A percentile compares a stretch with the other conserved stretches of the same genome.
These are phyloP conservation scores for Paecilomyces niveus DNA, from an alignment of 2,329 filamentous ascomycete species.

Conservation along the genomic window DNA sequence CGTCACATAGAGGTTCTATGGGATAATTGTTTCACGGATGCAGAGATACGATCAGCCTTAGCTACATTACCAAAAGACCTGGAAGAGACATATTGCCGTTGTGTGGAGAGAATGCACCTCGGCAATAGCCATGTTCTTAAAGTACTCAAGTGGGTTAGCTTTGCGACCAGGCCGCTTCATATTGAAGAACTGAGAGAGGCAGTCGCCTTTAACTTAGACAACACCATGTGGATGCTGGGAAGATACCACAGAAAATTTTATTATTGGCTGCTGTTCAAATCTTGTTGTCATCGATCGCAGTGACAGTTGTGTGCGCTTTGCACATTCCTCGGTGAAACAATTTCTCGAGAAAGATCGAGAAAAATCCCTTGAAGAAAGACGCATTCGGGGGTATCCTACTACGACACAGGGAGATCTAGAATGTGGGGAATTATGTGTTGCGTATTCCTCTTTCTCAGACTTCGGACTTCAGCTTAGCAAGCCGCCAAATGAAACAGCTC, in stretches of 20 bases:
- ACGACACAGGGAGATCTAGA: slow-evolving; percentile 5
- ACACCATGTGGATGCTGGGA: slow-evolving; percentile 8
- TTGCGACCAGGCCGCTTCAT: slow-evolving; percentile 12
- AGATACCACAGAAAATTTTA: slow-evolving; percentile 9
- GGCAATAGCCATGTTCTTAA: slow-evolving; percentile 5
- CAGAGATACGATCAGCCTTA: slow-evolving; percentile 10
- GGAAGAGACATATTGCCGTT: slow-evolving; percentile 13
- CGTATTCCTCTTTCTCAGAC: slow-evolving; percentile 14
- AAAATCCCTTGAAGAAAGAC: background rate
- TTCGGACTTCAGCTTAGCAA: slow-evolving; percentile 10
- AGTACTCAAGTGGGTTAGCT: slow-evolving; percentile 15
- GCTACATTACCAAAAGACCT: slow-evolving; percentile 10
- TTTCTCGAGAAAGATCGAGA: slow-evolving; percentile 9
- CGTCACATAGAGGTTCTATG: slow-evolving; percentile 17
- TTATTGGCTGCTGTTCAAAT: slow-evolving; percentile 16
- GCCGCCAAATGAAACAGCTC: background rate
- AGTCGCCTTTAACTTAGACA: slow-evolving; percentile 8
- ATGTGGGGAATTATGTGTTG: slow-evolving; percentile 15
- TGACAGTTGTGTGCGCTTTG: slow-evolving; percentile 13
- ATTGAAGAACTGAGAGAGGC: slow-evolving; percentile 16
- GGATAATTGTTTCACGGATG: slow-evolving; percentile 13
- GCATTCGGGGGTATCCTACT: slow-evolving; percentile 3
- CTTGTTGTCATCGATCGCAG: slow-evolving; percentile 12
- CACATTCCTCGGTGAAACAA: slow-evolving; percentile 13
- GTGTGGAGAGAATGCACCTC: slow-evolving; percentile 9